A percentile compares a stretch with the other conserved stretches of the same genome.
Conservation (phyloP, 1,284 basidiomycete species). For the Ceratobasidium sp. region DNA sequence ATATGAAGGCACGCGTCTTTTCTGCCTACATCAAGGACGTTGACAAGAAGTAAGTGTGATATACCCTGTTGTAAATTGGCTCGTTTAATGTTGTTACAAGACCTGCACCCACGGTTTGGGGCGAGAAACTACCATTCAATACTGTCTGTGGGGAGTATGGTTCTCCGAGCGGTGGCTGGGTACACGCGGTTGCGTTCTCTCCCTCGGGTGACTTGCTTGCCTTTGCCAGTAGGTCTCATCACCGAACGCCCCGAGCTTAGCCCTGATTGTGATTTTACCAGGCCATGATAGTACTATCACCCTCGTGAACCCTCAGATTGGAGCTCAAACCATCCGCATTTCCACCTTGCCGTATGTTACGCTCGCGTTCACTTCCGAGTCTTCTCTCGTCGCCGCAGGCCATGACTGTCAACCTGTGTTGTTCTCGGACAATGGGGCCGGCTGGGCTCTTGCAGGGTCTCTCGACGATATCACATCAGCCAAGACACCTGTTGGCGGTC, state of each 20-base stretch:
- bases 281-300: conserved; percentile 91
- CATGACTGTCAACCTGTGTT: conserved; percentile 97
- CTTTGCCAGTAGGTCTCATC: conserved; percentile 76
- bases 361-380: conserved; percentile 84
- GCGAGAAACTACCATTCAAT: conserved; percentile 96
- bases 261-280: conserved; percentile 46
- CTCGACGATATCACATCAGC: conserved; percentile 72
- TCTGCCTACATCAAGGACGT: conserved; percentile 99
- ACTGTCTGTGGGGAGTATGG: conserved; percentile 95
- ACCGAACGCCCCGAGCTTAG: not conserved
- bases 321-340: conserved; percentile 70
- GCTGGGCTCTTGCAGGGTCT: conserved; percentile 80
- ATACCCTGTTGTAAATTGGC: not conserved
- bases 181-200: conserved; percentile 94
- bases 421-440: conserved; percentile 70
- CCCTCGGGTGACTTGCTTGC: conserved; percentile 92
- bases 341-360: conserved; percentile 81
- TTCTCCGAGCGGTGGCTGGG: conserved; percentile 93
- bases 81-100: conserved; percentile 53
- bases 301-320: conserved; percentile 78
- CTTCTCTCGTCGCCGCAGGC: conserved; percentile 85
- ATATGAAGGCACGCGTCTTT: conserved; percentile 97
- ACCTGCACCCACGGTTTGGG: conserved; percentile 92
- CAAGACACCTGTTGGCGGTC: conserved; percentile 47
- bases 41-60: conserved; percentile 75